phyloP scores from a whole-genome alignment of 352 stramenopile species.

The Globisporangium polare region DNA sequence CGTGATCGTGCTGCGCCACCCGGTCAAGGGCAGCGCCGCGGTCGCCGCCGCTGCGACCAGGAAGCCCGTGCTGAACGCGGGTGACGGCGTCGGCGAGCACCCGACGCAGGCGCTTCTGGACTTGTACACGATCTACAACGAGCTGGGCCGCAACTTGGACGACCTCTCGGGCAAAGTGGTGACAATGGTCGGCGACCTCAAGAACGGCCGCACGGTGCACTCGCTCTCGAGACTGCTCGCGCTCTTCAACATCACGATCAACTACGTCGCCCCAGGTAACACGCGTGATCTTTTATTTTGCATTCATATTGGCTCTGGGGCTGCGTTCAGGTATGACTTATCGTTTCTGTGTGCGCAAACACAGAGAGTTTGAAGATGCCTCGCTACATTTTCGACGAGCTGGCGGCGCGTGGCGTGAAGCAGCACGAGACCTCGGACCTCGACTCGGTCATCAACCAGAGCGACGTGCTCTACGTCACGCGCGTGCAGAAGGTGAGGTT shows the following conservation, averaged over 20 bases:
- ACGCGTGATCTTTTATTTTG: not conserved
- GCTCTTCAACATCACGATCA: constrained; percentile 88
- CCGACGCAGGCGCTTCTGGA: constrained; percentile 99
- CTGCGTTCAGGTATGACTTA: too few relatives aligned
- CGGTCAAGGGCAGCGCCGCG: constrained; percentile 82
- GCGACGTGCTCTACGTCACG: constrained; percentile 98
- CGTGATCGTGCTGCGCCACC: constrained; percentile 94
- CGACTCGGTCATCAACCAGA: constrained; percentile 84
- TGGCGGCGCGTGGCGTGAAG: constrained; percentile 58
- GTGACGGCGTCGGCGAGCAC: constrained; percentile 97
- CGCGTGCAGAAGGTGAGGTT: constrained; percentile 89
- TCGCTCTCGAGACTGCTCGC: constrained; percentile 95
- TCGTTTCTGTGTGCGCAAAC: not conserved
- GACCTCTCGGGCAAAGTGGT: constrained; percentile 86
- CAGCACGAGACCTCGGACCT: constrained; percentile 87
- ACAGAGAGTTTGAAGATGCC: constrained; percentile 80
- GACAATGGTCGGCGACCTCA: constrained; percentile 98
- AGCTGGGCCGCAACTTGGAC: constrained; percentile 61
- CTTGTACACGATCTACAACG: constrained; percentile 95
- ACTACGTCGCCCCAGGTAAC: constrained; percentile 87
- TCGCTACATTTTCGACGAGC: constrained; percentile 74
- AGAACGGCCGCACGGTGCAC: constrained; percentile 98
- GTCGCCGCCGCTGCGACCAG: constrained; percentile 68
- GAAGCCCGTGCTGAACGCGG: constrained; percentile 94
- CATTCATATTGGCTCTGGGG: not conserved